phyloP scores from a whole-genome alignment of 2,329 filamentous ascomycete genomes.

The Onygenales sp. region DNA sequence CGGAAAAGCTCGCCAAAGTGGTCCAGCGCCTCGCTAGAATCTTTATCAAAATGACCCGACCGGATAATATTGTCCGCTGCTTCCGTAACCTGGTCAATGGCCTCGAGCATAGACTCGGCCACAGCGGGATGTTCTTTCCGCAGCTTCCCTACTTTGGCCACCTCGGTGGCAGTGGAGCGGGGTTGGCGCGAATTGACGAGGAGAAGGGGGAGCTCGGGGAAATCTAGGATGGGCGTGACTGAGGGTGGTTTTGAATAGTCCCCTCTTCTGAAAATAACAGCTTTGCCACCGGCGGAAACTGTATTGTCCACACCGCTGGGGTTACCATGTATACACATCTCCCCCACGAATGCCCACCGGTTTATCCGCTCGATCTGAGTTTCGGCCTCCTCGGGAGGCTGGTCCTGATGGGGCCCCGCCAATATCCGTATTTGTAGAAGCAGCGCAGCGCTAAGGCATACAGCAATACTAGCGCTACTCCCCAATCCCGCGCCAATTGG shows the following conservation, averaged over 20 bases:
- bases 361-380: slow-evolving; percentile 93
- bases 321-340: slow-evolving; percentile 96
- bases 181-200: slow-evolving; percentile 82
- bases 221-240: slow-evolving; percentile 70
- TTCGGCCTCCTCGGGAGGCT: slow-evolving; percentile 77
- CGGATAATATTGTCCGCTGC: slow-evolving; percentile 48
- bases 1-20: slow-evolving; percentile 79
- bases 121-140: slow-evolving; percentile 64
- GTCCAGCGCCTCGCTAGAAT: slow-evolving; percentile 54
- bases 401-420: slow-evolving; percentile 83
- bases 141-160: slow-evolving; percentile 72
- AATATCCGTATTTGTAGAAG: slow-evolving; percentile 78
- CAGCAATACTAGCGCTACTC: slow-evolving; percentile 78
- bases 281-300: slow-evolving; percentile 85
- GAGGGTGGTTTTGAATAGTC: slow-evolving; percentile 68
- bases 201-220: slow-evolving; percentile 83
- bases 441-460: slow-evolving; percentile 69
- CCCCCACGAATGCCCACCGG: slow-evolving; percentile 91
- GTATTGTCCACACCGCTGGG: slow-evolving; percentile 97
- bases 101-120: slow-evolving; percentile 70
- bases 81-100: slow-evolving; percentile 60
- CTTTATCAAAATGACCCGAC: slow-evolving; percentile 57
- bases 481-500: slow-evolving; percentile 77
- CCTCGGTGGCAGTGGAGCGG: slow-evolving; percentile 76
- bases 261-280: slow-evolving; percentile 75